phyloP scores from a whole-genome alignment of 2,329 filamentous ascomycete species.

The Paradendryphiella salina region DNA sequence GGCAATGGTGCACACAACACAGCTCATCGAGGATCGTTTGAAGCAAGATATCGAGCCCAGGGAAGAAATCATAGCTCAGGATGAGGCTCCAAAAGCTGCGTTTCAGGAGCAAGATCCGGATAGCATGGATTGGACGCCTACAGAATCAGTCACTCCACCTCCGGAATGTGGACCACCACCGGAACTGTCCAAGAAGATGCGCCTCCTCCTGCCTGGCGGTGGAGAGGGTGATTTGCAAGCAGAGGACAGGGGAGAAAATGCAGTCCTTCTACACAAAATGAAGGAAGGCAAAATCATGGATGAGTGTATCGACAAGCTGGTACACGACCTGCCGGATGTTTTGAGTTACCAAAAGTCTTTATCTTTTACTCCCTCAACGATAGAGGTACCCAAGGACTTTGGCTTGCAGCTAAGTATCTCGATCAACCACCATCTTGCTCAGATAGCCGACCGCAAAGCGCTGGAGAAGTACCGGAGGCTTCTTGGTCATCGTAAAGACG shows the following conservation, averaged over 20 bases:
- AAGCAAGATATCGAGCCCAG: conserved; percentile 23
- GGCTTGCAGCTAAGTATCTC: conserved; percentile 45
- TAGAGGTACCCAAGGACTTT: conserved; percentile 46
- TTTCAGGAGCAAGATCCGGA: conserved; percentile 40
- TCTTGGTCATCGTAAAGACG: conserved; percentile 42
- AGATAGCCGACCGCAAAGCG: conserved; percentile 44
- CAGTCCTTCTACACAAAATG: conserved; percentile 40
- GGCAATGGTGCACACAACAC: conserved; percentile 44
- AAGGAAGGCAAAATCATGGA: conserved; percentile 45
- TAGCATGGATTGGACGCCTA: conserved; percentile 47
- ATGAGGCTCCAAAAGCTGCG: conserved; percentile 12
- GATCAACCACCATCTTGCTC: conserved; percentile 47
- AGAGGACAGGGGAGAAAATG: conserved; percentile 31
- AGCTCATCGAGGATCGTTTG: conserved; percentile 39
- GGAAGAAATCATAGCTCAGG: conserved; percentile 9
- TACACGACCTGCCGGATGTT: conserved; percentile 42
- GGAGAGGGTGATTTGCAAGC: conserved; percentile 31
- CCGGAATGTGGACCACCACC: conserved; percentile 38
- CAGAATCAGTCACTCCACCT: conserved; percentile 34
- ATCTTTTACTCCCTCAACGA: conserved; percentile 45
- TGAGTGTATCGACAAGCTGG: conserved; percentile 44
- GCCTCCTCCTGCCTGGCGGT: conserved; percentile 34
- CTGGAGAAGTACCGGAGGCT: conserved; percentile 45
- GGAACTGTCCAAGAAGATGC: conserved; percentile 36
- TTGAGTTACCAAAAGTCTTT: conserved; percentile 41